These are phyloP conservation scores for Calonectria leucothoes DNA, from an alignment of 2,329 filamentous ascomycete genomes.

Conservation along the genomic window DNA sequence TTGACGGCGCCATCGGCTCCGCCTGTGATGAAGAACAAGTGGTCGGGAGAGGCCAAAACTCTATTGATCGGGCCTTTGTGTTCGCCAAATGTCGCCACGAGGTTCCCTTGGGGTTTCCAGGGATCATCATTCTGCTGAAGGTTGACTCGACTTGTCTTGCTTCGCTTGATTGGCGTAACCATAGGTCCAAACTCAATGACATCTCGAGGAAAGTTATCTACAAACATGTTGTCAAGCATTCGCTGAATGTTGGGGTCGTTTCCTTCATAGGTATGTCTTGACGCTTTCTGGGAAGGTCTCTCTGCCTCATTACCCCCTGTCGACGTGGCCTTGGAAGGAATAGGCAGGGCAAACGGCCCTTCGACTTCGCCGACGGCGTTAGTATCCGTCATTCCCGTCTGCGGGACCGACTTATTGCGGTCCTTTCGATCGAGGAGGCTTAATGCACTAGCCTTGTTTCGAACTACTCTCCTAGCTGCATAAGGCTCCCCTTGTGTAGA, in stretches of 20 bases:
- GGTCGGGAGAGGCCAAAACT: slow-evolving; percentile 86
- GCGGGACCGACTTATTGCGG: slow-evolving; percentile 67
- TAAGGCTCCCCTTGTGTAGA: slow-evolving; percentile 56
- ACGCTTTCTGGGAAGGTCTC: slow-evolving; percentile 57
- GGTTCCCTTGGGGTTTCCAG: slow-evolving; percentile 86
- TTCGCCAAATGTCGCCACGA: slow-evolving; percentile 91
- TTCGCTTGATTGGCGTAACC: slow-evolving; percentile 75
- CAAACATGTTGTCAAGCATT: slow-evolving; percentile 87
- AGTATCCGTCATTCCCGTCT: slow-evolving; percentile 68
- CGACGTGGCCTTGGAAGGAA: slow-evolving; percentile 34
- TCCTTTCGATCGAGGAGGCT: slow-evolving; percentile 70
- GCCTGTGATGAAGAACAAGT: slow-evolving; percentile 93
- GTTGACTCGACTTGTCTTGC: slow-evolving; percentile 64
- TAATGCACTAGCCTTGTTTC: slow-evolving; percentile 69
- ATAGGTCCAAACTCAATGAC: slow-evolving; percentile 81
- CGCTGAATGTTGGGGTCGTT: slow-evolving; percentile 76
- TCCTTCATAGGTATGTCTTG: slow-evolving; percentile 85
- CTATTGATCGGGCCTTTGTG: slow-evolving; percentile 86
- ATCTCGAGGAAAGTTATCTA: slow-evolving; percentile 75
- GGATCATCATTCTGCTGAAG: slow-evolving; percentile 55
- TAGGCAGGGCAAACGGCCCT: slow-evolving; percentile 60
- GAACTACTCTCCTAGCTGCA: slow-evolving; percentile 59
- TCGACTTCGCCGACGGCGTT: slow-evolving; percentile 72
- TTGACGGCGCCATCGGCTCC: slow-evolving; percentile 92
- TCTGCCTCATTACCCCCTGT: slow-evolving; percentile 42